These are phyloP conservation scores for Volvariella volvacea DNA, from an alignment of 1,284 basidiomycete species.

Conservation along the genomic window DNA sequence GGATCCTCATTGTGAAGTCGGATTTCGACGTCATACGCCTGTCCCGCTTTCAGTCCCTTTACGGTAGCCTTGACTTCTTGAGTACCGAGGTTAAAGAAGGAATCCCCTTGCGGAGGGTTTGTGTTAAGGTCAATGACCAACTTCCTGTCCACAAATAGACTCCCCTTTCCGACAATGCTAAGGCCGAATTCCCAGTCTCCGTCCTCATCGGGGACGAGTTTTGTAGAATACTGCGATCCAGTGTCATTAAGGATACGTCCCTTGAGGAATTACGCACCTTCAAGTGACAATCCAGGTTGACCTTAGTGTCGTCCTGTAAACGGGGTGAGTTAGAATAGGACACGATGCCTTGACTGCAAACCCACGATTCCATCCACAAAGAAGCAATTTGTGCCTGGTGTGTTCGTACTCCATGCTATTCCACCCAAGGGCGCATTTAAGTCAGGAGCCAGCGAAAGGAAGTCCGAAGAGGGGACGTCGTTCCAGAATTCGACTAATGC, in stretches of 20 bases:
- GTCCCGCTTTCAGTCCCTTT: conserved; percentile 28
- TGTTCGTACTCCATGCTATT: conserved; percentile 29
- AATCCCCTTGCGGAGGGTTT: conserved; percentile 21
- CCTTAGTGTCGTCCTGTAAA: conserved; percentile 31
- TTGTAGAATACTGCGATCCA: conserved; percentile 28
- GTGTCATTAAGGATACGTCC: not conserved
- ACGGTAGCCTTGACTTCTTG: conserved; percentile 27
- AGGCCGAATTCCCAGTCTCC: conserved; percentile 45
- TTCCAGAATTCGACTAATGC: conserved; percentile 41
- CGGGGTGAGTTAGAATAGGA: too few species aligned
- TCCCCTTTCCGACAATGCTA: conserved; percentile 37
- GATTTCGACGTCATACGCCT: conserved; percentile 31
- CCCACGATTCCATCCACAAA: conserved; percentile 35
- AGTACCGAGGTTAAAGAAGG: conserved; percentile 34
- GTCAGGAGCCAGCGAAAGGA: conserved; percentile 19
- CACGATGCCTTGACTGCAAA: too few species aligned
- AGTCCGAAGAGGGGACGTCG: conserved; percentile 26
- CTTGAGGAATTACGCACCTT: conserved; percentile 21
- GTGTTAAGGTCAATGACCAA: conserved; percentile 42
- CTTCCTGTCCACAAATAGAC: too few species aligned
- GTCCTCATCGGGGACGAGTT: conserved; percentile 34
- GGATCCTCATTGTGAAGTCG: conserved; percentile 27
- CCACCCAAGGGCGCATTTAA: conserved; percentile 15
- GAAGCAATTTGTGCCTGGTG: conserved; percentile 26
- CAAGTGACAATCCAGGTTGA: conserved; percentile 30